Evolutionary conservation across 2,329 filamentous ascomycete genomes (phyloP), one percentile per base, ranked within the genome.

Genomic region (Colletotrichum chrysophilum): DNA sequence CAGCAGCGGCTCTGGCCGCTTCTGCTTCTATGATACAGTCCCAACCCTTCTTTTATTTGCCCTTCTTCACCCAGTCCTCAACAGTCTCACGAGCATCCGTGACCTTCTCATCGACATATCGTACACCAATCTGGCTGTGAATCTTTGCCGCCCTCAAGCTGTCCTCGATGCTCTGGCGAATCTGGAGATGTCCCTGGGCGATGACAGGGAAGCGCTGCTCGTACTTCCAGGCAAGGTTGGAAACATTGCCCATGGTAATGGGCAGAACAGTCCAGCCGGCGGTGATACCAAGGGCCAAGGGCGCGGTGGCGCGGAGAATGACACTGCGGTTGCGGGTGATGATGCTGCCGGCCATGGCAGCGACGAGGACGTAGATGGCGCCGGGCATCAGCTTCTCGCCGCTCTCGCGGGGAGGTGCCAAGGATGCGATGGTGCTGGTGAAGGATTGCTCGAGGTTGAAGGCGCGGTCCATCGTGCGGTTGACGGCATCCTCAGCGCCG

Each of bases 271-370:
- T 89, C 92, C 96, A 97, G 75, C 95, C 96, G 72, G 96, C 94
- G 71, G 93, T 93, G 77, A 98, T 87, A 79, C 96, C 97, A 58
- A 98, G 92, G 24, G 93, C 93, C 66, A 96, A 85, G 13, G 97
- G 97, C 3, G 94, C 90, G 3, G 93, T 88, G 70, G 93, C 93
- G 79, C 97, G 93, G 70, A 99, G 88, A 77, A 98, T 84, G 77
- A 98, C 90, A 85, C 94, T 96, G 80, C 96, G 93, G 88, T 98
- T 97, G 78, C 96, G 93, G 71, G 95, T 92, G 71, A 98, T 88
- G 83, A 99, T 98, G 85, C 93, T 96, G 80, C 96, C 97, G 43
- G 97, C 95, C 96, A 99, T 98, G 80, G 95, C 93, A 56, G 96
- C 94, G 64, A 99, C 96, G 34, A 98, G 91, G 62, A 98, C 96